phyloP scores from a whole-genome alignment of 371 early-diverging fungal species.

The Lichtheimia hyalospora region DNA sequence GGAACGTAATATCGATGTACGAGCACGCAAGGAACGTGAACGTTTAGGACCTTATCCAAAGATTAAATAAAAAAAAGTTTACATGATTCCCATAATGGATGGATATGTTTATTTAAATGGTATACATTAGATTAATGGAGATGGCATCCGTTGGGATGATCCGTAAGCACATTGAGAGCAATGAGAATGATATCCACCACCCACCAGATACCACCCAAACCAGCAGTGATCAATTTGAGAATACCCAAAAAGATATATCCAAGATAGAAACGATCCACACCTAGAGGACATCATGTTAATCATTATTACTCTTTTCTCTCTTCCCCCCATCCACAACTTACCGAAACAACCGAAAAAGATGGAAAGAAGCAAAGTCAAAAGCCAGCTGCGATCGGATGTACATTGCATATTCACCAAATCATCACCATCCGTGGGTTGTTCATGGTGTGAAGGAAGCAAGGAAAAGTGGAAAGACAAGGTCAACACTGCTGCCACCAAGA shows the following conservation, averaged over 20 bases:
- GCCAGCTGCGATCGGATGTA: slow-evolving; percentile 50
- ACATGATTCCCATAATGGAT: neutral
- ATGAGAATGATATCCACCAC: slow-evolving; percentile 42
- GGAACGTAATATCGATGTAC: slow-evolving; percentile 81
- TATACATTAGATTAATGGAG: slow-evolving; percentile 21
- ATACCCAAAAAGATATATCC: slow-evolving; percentile 55
- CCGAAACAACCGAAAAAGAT: slow-evolving; percentile 53
- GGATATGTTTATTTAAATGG: neutral
- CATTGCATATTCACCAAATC: slow-evolving; percentile 25
- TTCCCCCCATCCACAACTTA: no score
- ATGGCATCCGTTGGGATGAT: slow-evolving; percentile 46
- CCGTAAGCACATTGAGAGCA: slow-evolving; percentile 44
- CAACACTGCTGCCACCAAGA: slow-evolving; percentile 34
- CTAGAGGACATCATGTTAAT: slow-evolving; percentile 6
- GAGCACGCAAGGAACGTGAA: slow-evolving; percentile 48
- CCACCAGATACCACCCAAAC: slow-evolving; percentile 55
- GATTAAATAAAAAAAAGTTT: slow-evolving; percentile 23
- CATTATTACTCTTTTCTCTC: no score
- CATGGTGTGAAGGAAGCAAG: slow-evolving; percentile 13
- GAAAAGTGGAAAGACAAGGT: slow-evolving; percentile 38
- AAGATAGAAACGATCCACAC: slow-evolving; percentile 66
- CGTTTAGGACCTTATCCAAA: slow-evolving; percentile 47
- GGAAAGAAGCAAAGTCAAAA: slow-evolving; percentile 45
- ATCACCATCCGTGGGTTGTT: slow-evolving; percentile 10
- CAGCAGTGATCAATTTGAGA: slow-evolving; percentile 46